Evolutionary conservation across 2,329 filamentous ascomycete species (phyloP).

Genomic region (Davidsoniella virescens): DNA sequence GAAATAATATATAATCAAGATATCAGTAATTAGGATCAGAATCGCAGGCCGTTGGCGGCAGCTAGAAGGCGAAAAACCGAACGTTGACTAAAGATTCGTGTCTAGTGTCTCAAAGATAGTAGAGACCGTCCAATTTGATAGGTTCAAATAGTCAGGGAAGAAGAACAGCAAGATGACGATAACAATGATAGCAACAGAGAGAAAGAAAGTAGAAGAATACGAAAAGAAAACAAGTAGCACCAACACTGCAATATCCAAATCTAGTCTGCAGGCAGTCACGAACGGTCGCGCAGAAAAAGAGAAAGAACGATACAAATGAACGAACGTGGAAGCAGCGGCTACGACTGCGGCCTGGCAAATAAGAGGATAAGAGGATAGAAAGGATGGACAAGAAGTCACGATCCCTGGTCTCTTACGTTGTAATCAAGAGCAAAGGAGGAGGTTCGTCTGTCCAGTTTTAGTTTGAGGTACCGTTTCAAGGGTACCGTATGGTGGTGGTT

Average conservation of each 20-base stretch:
- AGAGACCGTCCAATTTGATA: not conserved
- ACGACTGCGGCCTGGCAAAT: too few species aligned
- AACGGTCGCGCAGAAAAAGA: too few species aligned
- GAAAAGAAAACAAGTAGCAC: not conserved
- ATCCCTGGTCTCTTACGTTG: not conserved
- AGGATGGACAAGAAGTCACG: too few species aligned
- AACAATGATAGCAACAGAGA: not conserved
- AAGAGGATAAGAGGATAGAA: too few species aligned
- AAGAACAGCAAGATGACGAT: not conserved
- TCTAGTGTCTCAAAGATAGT: not conserved
- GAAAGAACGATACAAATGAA: too few species aligned
- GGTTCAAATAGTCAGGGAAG: not conserved
- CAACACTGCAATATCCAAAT: not conserved
- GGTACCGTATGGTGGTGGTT: not conserved
- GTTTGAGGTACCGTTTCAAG: not conserved
- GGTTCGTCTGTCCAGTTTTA: not conserved
- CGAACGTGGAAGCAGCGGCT: too few species aligned
- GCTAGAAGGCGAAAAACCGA: too few species aligned
- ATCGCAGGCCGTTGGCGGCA: too few species aligned
- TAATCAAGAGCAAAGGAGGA: too few species aligned
- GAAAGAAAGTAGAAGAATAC: not conserved
- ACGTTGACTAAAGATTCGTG: not conserved
- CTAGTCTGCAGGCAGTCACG: too few species aligned
- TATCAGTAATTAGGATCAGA: too few species aligned
- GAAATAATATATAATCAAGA: not conserved